phyloP scores from a whole-genome alignment of 352 stramenopile species.

The Phytophthora foliorum region DNA sequence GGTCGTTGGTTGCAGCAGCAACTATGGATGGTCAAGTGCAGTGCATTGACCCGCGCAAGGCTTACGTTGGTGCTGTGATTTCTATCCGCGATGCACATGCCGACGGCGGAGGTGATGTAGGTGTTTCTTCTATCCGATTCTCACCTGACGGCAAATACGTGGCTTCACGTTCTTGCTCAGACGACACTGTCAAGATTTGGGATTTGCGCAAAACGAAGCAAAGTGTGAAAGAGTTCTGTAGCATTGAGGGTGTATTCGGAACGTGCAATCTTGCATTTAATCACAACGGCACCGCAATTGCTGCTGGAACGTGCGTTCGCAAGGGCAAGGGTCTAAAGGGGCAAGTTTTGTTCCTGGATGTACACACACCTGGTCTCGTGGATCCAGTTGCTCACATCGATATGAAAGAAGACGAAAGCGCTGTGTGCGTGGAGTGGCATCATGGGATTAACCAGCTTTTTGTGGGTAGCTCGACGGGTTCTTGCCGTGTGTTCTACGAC shows the following conservation, averaged over 20 bases:
- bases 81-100: constrained; percentile 79
- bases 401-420: constrained; percentile 86
- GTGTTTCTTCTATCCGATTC: constrained; percentile 81
- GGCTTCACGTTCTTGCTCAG: constrained; percentile 74
- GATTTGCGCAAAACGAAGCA: constrained; percentile 73
- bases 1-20: constrained; percentile 63
- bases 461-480: constrained; percentile 71
- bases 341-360: constrained; percentile 80
- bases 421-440: constrained; percentile 88
- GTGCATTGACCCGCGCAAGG: constrained; percentile 77
- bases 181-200: constrained; percentile 89
- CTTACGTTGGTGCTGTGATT: constrained; percentile 70
- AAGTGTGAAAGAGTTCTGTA: constrained; percentile 68
- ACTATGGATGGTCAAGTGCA: constrained; percentile 87
- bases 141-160: constrained; percentile 71
- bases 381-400: constrained; percentile 66
- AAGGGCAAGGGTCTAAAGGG: constrained; percentile 64
- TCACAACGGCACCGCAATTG: constrained; percentile 70
- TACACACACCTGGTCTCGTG: constrained; percentile 63
- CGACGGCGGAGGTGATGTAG: constrained; percentile 72
- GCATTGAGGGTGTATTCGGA: constrained; percentile 76
- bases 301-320: constrained; percentile 75
- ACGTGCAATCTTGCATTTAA: constrained; percentile 89
- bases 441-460: constrained; percentile 87
- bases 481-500: constrained; percentile 80